A percentile compares a stretch with the other conserved stretches of the same genome.
phyloP scores from a whole-genome alignment of 2,329 filamentous ascomycete genomes.

The Sphaerulina vaccinii region DNA sequence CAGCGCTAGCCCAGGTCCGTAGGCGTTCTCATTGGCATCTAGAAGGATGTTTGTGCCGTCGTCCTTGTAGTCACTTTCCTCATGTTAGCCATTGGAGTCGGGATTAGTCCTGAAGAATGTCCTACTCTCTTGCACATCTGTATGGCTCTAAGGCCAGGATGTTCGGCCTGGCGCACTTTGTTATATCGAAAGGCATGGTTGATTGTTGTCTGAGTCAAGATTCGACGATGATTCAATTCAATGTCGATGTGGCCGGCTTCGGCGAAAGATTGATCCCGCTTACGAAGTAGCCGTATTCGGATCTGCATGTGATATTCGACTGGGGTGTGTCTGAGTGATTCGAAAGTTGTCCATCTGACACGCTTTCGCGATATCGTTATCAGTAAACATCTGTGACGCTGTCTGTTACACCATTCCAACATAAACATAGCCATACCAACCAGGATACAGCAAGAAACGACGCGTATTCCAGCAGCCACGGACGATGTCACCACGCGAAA shows the following conservation, averaged over 20 bases:
- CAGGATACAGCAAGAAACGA: background rate
- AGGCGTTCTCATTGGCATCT: slow-evolving; percentile 97
- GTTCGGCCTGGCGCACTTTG: slow-evolving; percentile 52
- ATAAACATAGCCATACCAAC: background rate
- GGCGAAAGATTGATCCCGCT: background rate
- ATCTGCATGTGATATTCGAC: background rate
- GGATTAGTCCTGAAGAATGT: slow-evolving; percentile 45
- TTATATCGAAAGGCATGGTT: slow-evolving; percentile 48
- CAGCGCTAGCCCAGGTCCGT: slow-evolving; percentile 72
- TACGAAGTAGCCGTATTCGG: background rate
- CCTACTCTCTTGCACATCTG: slow-evolving; percentile 55
- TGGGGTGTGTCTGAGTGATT: background rate
- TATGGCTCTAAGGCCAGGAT: slow-evolving; percentile 55
- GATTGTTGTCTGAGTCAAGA: slow-evolving; percentile 18
- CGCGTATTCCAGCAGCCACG: background rate
- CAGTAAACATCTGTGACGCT: background rate
- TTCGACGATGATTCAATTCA: slow-evolving; percentile 16
- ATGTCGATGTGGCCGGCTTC: too few relatives aligned
- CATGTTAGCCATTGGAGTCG: slow-evolving; percentile 22
- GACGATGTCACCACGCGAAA: slow-evolving; percentile 21
- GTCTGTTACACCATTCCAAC: background rate
- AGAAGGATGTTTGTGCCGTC: slow-evolving; percentile 93
- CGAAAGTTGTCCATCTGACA: background rate
- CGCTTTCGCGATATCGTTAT: background rate
- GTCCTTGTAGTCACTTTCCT: slow-evolving; percentile 82